These are phyloP conservation scores for Mycena leptocephala DNA, from an alignment of 768 basidiomycete species.

Conservation along the genomic window DNA sequence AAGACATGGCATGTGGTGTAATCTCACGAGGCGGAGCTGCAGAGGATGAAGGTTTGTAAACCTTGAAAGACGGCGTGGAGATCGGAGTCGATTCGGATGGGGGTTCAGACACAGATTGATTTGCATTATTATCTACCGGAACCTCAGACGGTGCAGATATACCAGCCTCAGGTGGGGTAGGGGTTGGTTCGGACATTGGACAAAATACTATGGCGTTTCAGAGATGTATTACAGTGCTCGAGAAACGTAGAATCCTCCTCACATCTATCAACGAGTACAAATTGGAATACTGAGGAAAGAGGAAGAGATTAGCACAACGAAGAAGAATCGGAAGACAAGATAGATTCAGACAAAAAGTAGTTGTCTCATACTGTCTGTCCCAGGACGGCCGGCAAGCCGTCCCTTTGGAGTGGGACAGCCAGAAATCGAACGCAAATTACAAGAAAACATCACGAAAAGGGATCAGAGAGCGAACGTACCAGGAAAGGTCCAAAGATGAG, in stretches of 20 bases:
- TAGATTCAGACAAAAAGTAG: slow-evolving; percentile 65
- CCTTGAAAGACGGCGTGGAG: slow-evolving; percentile 56
- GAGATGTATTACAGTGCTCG: slow-evolving; percentile 18
- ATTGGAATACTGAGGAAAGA: slow-evolving; percentile 24
- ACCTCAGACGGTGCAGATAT: slow-evolving; percentile 17
- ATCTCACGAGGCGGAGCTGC: slow-evolving; percentile 53
- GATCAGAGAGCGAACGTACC: slow-evolving; percentile 18
- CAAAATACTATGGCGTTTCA: slow-evolving; percentile 30
- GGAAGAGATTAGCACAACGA: slow-evolving; percentile 34
- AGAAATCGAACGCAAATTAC: slow-evolving; percentile 94
- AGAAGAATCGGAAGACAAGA: background rate
- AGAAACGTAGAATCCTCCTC: slow-evolving; percentile 38
- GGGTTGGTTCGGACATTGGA: slow-evolving; percentile 30
- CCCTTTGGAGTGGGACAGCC: slow-evolving; percentile 77
- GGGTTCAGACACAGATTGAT: background rate
- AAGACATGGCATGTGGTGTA: background rate
- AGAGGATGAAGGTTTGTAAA: slow-evolving; percentile 61
- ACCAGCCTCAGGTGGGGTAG: slow-evolving; percentile 28
- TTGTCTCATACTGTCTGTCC: slow-evolving; percentile 83
- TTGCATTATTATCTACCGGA: background rate
- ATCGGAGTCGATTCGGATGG: slow-evolving; percentile 19
- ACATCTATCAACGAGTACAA: slow-evolving; percentile 46
- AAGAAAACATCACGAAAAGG: slow-evolving; percentile 67
- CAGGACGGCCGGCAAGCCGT: slow-evolving; percentile 85
- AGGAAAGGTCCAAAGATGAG: background rate